Evolutionary conservation across 2,329 filamentous ascomycete species (phyloP), one percentile per base, ranked within the genome.

Genomic region (Fusarium sp.): DNA sequence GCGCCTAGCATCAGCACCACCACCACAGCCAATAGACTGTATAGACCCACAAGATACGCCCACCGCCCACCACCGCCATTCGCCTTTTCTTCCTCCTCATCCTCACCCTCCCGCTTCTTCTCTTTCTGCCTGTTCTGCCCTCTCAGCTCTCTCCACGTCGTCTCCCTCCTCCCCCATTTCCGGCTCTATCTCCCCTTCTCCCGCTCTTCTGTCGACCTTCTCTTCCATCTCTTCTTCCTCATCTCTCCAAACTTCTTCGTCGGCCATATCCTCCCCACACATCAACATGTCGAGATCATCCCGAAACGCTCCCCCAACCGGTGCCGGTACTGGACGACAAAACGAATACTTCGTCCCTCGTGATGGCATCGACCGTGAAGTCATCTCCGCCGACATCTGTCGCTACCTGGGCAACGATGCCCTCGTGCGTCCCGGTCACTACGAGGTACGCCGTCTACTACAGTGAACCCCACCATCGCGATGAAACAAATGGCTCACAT

Each of bases 371-470:
- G 91, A 92, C 78, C 89, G 91, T 73, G 91, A 94, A 79, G 91
- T 94, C 74, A 93, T 94, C 80, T 92, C 92, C 67, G 90, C 91
- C 76, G 91, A 94, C 78, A 93, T 94, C 70, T 94, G 91, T 82
- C 90, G 91, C 76, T 94, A 93, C 78, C 85, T 94, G 72, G 91
- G 91, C 75, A 93, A 93, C 78, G 91, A 94, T 83, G 91, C 91
- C 71, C 85, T 92, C 74, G 91, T 93, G 76, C 89, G 90, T 75
- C 91, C 91, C 61, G 90, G 90, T 74, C 88, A 86, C 72, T 90
- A 91, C 79, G 88, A 91, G 85, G 90, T 93, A 85, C 74, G 72
- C 49, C 49, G 10, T 36, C 37, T 20, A 23, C 25, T 39, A 18
- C 29, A 11, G n/a, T 45, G 31, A 40, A 57, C 52, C 55, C 47